Percentiles rank a stretch among this genome's conserved stretches.
Evolutionary conservation across 1,284 basidiomycete species (phyloP).

Genomic region (Lentinula novae-zelandiae): DNA sequence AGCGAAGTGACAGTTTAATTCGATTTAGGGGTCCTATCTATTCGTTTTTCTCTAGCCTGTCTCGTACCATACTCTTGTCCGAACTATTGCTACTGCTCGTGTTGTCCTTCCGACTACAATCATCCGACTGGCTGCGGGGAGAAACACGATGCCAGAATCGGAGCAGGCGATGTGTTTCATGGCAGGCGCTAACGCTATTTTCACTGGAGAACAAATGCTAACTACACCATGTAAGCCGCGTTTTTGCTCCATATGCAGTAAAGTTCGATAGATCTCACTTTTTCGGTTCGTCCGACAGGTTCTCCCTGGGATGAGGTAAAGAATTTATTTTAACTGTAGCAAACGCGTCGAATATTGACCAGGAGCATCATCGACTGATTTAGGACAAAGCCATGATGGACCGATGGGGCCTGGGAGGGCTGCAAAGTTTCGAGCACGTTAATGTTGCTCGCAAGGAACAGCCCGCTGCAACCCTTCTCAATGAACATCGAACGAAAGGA

Average conservation of each 20-base stretch:
- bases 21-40: constrained; percentile 12
- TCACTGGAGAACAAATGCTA: constrained; percentile 96
- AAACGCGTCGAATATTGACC: constrained; percentile 13
- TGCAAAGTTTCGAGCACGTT: constrained; percentile 80
- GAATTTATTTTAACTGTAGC: constrained; percentile 12
- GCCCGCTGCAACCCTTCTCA: not conserved
- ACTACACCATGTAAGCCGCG: constrained; percentile 84
- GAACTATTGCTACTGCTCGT: constrained; percentile 94
- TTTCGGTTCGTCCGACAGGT: constrained; percentile 15
- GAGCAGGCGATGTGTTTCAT: constrained; percentile 99
- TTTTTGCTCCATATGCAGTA: not conserved
- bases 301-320: constrained; percentile 59
- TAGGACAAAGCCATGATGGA: constrained; percentile 93
- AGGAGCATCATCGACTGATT: constrained; percentile 4
- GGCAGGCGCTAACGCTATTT: constrained; percentile 97
- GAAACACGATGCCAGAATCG: constrained; percentile 86
- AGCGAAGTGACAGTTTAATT: constrained; percentile 7
- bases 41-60: constrained; percentile 53
- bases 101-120: constrained; percentile 91
- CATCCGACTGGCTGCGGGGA: constrained; percentile 92
- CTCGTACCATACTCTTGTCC: constrained; percentile 79
- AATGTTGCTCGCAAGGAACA: constrained; percentile 54
- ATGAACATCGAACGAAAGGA: not conserved
- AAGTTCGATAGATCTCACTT: not conserved
- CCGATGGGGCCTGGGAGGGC: constrained; percentile 90